Percentiles rank a stretch among this genome's conserved stretches.
Conservation (phyloP, 73 alveolate genomes). For the Stentor roeselii region DNA sequence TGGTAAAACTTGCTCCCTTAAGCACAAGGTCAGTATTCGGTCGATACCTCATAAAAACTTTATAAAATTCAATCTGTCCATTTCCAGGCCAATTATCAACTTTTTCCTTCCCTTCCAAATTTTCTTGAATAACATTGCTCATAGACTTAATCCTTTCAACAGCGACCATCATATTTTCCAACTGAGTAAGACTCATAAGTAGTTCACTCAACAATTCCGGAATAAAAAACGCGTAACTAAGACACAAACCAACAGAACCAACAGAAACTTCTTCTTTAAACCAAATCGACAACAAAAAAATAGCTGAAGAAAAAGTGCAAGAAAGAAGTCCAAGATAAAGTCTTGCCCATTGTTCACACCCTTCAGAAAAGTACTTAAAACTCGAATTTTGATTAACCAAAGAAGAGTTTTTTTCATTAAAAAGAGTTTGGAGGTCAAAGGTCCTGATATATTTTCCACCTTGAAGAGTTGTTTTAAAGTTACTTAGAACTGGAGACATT, state of each 20-base stretch:
- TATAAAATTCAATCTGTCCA: constrained; percentile 63
- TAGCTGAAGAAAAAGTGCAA: constrained; percentile 50
- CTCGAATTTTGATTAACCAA: background rate
- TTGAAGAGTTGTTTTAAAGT: constrained; percentile 79
- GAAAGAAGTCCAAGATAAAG: constrained; percentile 57
- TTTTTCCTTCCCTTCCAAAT: constrained; percentile 40
- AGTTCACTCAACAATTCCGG: constrained; percentile 61
- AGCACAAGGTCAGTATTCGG: constrained; percentile 80
- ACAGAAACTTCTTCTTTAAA: constrained; percentile 40
- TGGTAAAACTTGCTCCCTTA: constrained; percentile 65
- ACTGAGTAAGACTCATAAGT: constrained; percentile 57
- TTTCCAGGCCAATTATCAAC: constrained; percentile 75
- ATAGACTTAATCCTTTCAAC: constrained; percentile 75
- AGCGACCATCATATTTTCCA: constrained; percentile 74
- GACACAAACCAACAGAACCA: constrained; percentile 53
- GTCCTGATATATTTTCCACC: constrained; percentile 86
- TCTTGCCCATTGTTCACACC: constrained; percentile 43
- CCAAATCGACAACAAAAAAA: constrained; percentile 40
- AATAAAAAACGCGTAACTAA: constrained; percentile 65
- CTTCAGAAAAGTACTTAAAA: background rate
- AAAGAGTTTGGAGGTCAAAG: constrained; percentile 31
- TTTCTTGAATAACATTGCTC: constrained; percentile 61
- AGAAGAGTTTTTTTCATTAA: background rate
- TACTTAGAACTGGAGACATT: constrained; percentile 74
- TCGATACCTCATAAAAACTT: constrained; percentile 78